A percentile compares a stretch with the other conserved stretches of the same genome.
Evolutionary conservation across 2,329 filamentous ascomycete species (phyloP).

Genomic region (Bipolaris bicolor): DNA sequence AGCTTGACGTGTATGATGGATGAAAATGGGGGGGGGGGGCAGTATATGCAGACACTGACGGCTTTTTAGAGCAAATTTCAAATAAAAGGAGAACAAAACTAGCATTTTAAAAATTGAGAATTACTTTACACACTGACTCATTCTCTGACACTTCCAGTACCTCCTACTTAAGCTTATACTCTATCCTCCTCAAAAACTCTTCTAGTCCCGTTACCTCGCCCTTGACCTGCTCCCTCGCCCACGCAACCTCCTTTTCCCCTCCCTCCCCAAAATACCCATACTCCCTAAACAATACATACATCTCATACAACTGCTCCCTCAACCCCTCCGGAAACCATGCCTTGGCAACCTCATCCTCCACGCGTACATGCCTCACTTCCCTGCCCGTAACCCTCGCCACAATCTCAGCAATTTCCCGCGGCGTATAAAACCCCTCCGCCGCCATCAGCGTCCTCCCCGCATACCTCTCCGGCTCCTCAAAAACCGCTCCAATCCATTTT

Average conservation of each 20-base stretch:
- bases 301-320: constrained; percentile 33
- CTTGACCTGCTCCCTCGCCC: constrained; percentile 32
- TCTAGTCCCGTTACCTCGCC: constrained; percentile 37
- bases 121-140: background rate
- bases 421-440: constrained; percentile 50
- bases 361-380: constrained; percentile 30
- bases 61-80: background rate
- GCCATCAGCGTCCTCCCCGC: constrained; percentile 55
- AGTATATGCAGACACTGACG: too few relatives aligned
- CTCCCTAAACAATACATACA: constrained; percentile 33
- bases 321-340: constrained; percentile 27
- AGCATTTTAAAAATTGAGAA: background rate
- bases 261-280: constrained; percentile 40
- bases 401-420: too few relatives aligned
- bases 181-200: constrained; percentile 32
- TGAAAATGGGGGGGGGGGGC: too few relatives aligned
- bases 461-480: constrained; percentile 53
- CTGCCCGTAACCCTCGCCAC: constrained; percentile 55
- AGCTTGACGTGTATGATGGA: background rate
- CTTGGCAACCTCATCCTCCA: constrained; percentile 39
- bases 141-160: background rate
- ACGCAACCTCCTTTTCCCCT: constrained; percentile 32
- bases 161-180: constrained; percentile 29
- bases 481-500: constrained; percentile 51
- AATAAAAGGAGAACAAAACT: background rate